Evolutionary conservation across 768 basidiomycete species (phyloP).

Genomic region (Coprinellus aureogranulatus): DNA sequence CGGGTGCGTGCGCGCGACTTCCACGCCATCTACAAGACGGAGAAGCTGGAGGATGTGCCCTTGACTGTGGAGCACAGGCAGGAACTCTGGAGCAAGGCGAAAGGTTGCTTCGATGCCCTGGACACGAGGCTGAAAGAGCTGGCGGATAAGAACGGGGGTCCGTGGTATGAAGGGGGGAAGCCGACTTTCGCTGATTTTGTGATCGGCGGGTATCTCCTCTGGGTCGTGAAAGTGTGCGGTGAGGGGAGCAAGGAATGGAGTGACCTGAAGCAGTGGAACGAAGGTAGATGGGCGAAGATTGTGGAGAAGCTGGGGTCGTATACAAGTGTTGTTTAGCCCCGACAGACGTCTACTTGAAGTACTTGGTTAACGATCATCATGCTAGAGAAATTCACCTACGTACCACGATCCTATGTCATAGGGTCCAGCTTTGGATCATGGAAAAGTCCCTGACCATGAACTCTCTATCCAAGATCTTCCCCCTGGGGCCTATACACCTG

Average conservation of each 20-base stretch:
- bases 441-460: neutral
- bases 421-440: neutral
- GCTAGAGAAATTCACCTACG: neutral
- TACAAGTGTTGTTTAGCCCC: neutral
- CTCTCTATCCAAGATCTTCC: neutral
- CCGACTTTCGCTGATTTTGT: slow-evolving; percentile 13
- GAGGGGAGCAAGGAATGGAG: slow-evolving; percentile 18
- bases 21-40: neutral
- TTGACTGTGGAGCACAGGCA: neutral
- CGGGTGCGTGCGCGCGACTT: slow-evolving; percentile 2
- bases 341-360: neutral
- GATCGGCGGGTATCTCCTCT: slow-evolving; percentile 7
- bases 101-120: slow-evolving; percentile 2
- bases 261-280: slow-evolving; percentile 18
- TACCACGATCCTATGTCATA: no score
- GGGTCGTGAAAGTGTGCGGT: slow-evolving; percentile 11
- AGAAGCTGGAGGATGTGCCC: slow-evolving; percentile 3
- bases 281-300: slow-evolving; percentile 16
- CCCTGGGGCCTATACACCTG: neutral
- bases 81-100: slow-evolving; percentile 7
- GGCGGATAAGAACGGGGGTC: neutral
- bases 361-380: neutral
- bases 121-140: neutral
- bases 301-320: neutral
- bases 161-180: slow-evolving; percentile 10